phyloP scores from a whole-genome alignment of 1,139 yeast species.

The Geotrichum phurueaensis region DNA sequence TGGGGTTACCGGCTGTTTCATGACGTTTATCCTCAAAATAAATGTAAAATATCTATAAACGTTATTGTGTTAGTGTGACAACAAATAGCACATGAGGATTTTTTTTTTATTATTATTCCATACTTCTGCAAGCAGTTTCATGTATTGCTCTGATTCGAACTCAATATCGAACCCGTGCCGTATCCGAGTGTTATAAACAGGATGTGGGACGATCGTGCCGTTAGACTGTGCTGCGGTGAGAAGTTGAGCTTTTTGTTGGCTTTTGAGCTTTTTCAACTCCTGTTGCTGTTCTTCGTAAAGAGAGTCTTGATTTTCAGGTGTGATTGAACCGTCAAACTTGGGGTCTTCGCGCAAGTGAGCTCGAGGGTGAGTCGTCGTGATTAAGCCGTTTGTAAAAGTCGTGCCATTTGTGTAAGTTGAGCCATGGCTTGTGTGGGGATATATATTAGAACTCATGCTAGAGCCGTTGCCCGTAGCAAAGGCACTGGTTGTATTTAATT shows the following conservation, averaged over 20 bases:
- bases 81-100: not conserved
- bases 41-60: slow-evolving; percentile 55
- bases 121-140: slow-evolving; percentile 54
- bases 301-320: not conserved
- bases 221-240: slow-evolving; percentile 1
- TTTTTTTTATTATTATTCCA: slow-evolving; percentile 3
- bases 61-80: slow-evolving; percentile 6
- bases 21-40: slow-evolving; percentile 88
- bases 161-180: slow-evolving; percentile 82
- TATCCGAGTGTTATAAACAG: slow-evolving; percentile 28
- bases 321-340: not conserved
- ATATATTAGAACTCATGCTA: not conserved
- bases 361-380: not conserved
- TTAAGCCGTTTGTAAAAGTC: not conserved
- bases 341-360: not conserved
- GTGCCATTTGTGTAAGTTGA: not conserved
- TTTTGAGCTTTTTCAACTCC: slow-evolving; percentile 8
- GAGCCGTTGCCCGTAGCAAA: not conserved
- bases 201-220: not conserved
- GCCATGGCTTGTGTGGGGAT: not conserved
- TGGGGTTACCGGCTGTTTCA: slow-evolving; percentile 83
- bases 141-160: slow-evolving; percentile 53
- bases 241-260: not conserved
- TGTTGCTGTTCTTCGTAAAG: slow-evolving; percentile 6
- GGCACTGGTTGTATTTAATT: not conserved